phyloP scores from a whole-genome alignment of 2,329 filamentous ascomycete genomes.

The Epichloe sp. region DNA sequence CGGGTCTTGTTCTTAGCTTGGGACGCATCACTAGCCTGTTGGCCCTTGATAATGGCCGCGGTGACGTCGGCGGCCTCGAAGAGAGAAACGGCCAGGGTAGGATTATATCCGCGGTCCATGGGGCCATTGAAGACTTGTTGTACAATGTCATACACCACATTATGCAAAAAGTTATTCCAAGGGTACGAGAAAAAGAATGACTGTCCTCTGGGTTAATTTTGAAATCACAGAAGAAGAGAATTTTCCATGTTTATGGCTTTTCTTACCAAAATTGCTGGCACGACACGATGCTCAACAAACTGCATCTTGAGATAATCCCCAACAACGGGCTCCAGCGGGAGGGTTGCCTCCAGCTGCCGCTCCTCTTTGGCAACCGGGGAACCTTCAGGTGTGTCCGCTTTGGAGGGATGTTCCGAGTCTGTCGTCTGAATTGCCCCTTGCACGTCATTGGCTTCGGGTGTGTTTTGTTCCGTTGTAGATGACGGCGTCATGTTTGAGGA shows the following conservation, averaged over 20 bases:
- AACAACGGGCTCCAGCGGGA: slow-evolving; percentile 54
- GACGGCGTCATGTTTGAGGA: slow-evolving; percentile 1
- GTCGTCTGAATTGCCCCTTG: not conserved
- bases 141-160: slow-evolving; percentile 97
- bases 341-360: slow-evolving; percentile 5
- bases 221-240: not conserved
- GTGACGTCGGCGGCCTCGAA: slow-evolving; percentile 88
- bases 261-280: slow-evolving; percentile 85
- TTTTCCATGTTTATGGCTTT: not conserved
- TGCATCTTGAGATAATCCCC: slow-evolving; percentile 92
- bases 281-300: slow-evolving; percentile 88
- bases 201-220: slow-evolving; percentile 28
- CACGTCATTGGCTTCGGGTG: slow-evolving; percentile 2
- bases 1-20: slow-evolving; percentile 76
- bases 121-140: slow-evolving; percentile 98
- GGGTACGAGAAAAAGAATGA: slow-evolving; percentile 97
- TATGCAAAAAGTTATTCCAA: slow-evolving; percentile 99
- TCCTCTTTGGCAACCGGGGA: slow-evolving; percentile 6
- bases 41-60: slow-evolving; percentile 81
- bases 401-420: not conserved
- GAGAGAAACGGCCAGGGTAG: slow-evolving; percentile 76
- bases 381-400: not conserved
- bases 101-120: slow-evolving; percentile 92
- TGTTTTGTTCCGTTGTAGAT: not conserved
- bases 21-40: slow-evolving; percentile 73